Conservation (phyloP, 305 asterid genomes). For the Solanum aculeatissimum region DNA sequence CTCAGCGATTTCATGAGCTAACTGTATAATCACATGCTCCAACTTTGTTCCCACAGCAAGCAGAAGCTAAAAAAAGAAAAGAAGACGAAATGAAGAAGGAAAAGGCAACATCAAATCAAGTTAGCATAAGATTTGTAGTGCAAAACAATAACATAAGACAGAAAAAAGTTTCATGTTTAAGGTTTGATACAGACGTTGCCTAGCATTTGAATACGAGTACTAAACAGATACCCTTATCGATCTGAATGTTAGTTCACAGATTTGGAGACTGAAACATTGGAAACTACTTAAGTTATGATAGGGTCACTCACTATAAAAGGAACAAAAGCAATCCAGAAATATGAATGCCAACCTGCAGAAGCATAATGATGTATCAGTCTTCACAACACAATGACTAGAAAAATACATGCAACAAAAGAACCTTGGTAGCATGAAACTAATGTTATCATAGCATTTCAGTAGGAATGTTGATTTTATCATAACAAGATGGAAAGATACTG, state of each 20-base stretch:
- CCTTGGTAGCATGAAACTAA: background rate
- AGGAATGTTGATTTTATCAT: background rate
- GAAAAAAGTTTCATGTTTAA: background rate
- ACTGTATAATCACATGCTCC: slow-evolving; percentile 11
- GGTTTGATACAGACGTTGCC: background rate
- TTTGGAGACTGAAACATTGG: background rate
- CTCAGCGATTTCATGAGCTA: slow-evolving; percentile 17
- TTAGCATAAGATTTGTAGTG: background rate
- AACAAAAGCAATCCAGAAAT: slow-evolving; percentile 16
- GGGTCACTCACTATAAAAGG: slow-evolving; percentile 9
- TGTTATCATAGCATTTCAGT: background rate
- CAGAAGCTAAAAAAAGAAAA: background rate
- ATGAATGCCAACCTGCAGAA: slow-evolving; percentile 13
- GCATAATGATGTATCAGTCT: background rate
- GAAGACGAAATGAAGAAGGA: background rate
- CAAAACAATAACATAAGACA: background rate
- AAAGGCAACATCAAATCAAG: background rate
- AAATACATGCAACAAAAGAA: background rate
- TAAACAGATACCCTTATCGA: background rate
- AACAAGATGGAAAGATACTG: background rate
- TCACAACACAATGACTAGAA: background rate
- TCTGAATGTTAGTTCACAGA: background rate
- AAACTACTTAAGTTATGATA: background rate
- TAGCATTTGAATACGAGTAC: background rate
- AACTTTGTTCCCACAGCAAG: slow-evolving; percentile 14